Evolutionary conservation across 2,329 filamentous ascomycete genomes (phyloP), one percentile per base, ranked within the genome.

Genomic region (Emydomyces testavorans): DNA sequence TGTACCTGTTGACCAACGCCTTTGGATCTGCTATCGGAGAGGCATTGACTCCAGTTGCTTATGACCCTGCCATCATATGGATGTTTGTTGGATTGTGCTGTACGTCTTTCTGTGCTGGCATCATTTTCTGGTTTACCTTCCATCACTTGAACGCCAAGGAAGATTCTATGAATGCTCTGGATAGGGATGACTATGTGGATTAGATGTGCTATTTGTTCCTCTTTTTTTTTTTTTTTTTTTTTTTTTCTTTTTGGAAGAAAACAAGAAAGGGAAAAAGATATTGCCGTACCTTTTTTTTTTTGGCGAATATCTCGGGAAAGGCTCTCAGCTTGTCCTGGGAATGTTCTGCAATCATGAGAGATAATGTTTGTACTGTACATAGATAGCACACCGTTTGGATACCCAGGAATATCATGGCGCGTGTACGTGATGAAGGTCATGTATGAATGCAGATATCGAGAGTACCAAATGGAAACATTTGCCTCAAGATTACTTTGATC

Each of bases 41-140:
- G 55, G 74, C 79, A 2, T 65, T 85, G 10, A 73, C 77, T 1
- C 77, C 80, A 0, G 65, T 72, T 4, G 75, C 78, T 5, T 73
- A 73, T 49, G 78, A 86, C 59, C 82, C 82, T 18, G 71, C 78
- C 54, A 73, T 83, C 56, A 58, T 80, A 49, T 83, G 79, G 78
- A 75, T 85, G 71, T 83, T 82, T 56, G 68, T 70, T 20, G 76
- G 75, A 16, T 63, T 82, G n/a, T 72, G 71, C 4, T 57, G 65
- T 46, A 69, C 70, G 13, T 72, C 74, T 0, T 70, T 71, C 46
- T 23, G 67, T 1, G 67, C 71, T 2, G 75, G 75, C 18, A 64
- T 68, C 24, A 52, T 74, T 48, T 82, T 83, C 63, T 80, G 69
- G 62, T 23, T 66, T 26, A 55, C 67, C 39, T 78, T 75, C 64